Conservation (phyloP, 2,329 filamentous ascomycete genomes). For the Aspergillus pseudoterreus region DNA sequence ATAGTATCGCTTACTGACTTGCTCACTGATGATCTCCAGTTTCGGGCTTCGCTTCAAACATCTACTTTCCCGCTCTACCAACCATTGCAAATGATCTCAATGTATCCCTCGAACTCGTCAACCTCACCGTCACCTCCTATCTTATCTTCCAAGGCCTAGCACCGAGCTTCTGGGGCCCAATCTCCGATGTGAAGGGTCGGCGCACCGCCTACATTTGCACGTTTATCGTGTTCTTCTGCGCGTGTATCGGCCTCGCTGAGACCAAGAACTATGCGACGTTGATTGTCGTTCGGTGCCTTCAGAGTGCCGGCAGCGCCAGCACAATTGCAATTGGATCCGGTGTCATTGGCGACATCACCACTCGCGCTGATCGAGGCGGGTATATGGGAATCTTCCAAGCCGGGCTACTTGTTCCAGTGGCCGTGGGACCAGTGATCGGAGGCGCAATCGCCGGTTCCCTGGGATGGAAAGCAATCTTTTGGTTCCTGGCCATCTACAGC, state of each 20-base stretch:
- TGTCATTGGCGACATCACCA: conserved; percentile 43
- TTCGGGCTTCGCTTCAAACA: conserved; percentile 44
- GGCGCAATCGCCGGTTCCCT: conserved; percentile 34
- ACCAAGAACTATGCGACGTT: conserved; percentile 37
- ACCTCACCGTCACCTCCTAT: conserved; percentile 46
- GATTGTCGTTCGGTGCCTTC: conserved; percentile 40
- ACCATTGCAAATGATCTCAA: conserved; percentile 39
- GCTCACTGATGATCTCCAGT: conserved; percentile 17
- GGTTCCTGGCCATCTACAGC: conserved; percentile 40
- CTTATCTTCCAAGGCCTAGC: conserved; percentile 44
- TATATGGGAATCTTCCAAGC: conserved; percentile 42
- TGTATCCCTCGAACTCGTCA: conserved; percentile 37
- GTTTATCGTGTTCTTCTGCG: conserved; percentile 39
- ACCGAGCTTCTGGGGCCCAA: conserved; percentile 40
- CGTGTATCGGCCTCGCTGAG: conserved; percentile 40
- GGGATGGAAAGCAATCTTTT: conserved; percentile 44
- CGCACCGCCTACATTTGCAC: conserved; percentile 37
- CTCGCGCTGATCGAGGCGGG: conserved; percentile 37
- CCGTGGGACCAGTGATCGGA: conserved; percentile 43
- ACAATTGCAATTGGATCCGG: conserved; percentile 43
- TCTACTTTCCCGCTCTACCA: conserved; percentile 46
- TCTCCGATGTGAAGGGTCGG: conserved; percentile 42
- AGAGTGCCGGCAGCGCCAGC: conserved; percentile 42
- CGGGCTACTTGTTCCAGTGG: conserved; percentile 33
- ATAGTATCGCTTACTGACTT: neutral